These are phyloP conservation scores for Ganoderma meredithae DNA, from an alignment of 1,284 basidiomycete species.

Conservation along the genomic window DNA sequence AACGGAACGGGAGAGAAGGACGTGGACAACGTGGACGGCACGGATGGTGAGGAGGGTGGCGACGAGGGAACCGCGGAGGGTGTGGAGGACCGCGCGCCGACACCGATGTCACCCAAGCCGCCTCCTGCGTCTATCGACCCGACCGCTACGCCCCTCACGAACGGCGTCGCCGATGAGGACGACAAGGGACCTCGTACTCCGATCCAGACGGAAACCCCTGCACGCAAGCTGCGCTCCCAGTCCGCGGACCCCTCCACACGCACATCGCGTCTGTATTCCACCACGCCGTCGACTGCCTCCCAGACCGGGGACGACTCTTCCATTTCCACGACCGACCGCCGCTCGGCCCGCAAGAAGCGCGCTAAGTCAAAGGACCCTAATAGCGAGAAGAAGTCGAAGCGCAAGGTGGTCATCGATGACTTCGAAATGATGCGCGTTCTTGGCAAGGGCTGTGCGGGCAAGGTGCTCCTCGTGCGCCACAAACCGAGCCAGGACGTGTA, in stretches of 20 bases:
- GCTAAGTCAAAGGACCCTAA: conserved; percentile 59
- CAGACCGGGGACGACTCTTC: conserved; percentile 69
- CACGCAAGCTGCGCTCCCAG: conserved; percentile 65
- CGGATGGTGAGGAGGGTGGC: conserved; percentile 27
- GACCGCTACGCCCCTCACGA: not conserved
- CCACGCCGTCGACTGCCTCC: conserved; percentile 52
- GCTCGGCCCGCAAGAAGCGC: conserved; percentile 59
- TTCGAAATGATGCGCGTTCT: conserved; percentile 97
- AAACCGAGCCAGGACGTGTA: conserved; percentile 76
- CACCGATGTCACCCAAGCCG: conserved; percentile 38
- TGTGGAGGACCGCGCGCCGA: conserved; percentile 35
- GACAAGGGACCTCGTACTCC: conserved; percentile 47
- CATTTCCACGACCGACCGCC: conserved; percentile 56
- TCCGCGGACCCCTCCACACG: conserved; percentile 74
- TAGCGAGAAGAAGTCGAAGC: conserved; percentile 60
- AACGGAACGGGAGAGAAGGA: conserved; percentile 24
- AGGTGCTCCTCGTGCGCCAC: conserved; percentile 88
- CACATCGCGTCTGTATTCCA: conserved; percentile 64
- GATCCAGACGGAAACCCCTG: conserved; percentile 42
- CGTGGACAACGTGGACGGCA: conserved; percentile 12
- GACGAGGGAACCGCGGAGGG: conserved; percentile 33
- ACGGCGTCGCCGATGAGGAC: conserved; percentile 35
- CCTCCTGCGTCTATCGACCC: conserved; percentile 20
- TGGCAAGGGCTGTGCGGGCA: conserved; percentile 96
- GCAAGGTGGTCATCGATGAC: conserved; percentile 85